phyloP scores from a whole-genome alignment of 257 asterid genomes.

The Solanum paucissectum region DNA sequence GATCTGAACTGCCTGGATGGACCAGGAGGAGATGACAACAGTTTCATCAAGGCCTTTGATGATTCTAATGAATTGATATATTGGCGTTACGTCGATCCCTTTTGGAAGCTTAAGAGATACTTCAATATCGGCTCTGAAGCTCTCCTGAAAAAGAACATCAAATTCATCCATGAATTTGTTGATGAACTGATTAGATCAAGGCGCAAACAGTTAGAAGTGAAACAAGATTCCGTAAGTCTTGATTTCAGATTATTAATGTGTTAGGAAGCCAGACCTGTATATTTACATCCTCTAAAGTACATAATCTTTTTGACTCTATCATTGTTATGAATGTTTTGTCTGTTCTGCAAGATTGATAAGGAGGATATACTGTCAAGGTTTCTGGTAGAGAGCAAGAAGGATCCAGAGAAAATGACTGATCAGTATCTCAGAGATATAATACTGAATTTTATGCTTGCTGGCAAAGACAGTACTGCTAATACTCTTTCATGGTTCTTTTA shows the following conservation, averaged over 20 bases:
- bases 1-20: constrained; percentile 49
- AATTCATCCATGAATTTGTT: constrained; percentile 36
- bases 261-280: not conserved
- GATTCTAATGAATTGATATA: constrained; percentile 49
- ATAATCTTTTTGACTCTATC: not conserved
- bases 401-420: constrained; percentile 48
- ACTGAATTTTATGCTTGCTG: constrained; percentile 59
- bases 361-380: constrained; percentile 74
- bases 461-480: constrained; percentile 66
- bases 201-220: constrained; percentile 27
- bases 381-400: constrained; percentile 48
- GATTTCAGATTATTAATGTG: no score
- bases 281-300: not conserved
- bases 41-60: constrained; percentile 58
- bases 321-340: not conserved
- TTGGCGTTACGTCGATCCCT: constrained; percentile 60
- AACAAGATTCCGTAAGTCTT: constrained; percentile 24
- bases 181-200: constrained; percentile 42
- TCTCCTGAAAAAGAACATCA: constrained; percentile 39
- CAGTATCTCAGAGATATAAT: constrained; percentile 59
- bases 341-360: constrained; percentile 37
- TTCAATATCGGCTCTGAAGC: constrained; percentile 50
- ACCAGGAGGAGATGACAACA: constrained; percentile 32
- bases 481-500: constrained; percentile 74
- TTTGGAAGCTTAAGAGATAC: constrained; percentile 49